These are phyloP conservation scores for Aspergillus cavernicola DNA, from an alignment of 495 filamentous ascomycete genomes.

Conservation along the genomic window DNA sequence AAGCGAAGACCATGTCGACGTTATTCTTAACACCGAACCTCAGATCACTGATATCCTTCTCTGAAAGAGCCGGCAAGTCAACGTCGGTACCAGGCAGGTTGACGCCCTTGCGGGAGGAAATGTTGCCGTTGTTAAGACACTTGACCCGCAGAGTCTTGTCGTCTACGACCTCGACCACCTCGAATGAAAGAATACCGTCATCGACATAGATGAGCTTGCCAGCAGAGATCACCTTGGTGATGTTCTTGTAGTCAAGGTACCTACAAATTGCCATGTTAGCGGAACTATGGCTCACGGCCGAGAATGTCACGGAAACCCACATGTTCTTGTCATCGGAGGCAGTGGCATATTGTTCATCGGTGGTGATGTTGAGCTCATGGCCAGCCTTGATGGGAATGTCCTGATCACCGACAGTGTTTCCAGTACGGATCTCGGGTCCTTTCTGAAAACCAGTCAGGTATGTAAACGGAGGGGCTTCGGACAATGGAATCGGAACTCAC, in stretches of 20 bases:
- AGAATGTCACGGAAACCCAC: constrained; percentile 59
- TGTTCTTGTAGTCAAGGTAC: constrained; percentile 99
- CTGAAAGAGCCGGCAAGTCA: constrained; percentile 94
- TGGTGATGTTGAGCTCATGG: constrained; percentile 86
- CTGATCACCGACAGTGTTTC: constrained; percentile 78
- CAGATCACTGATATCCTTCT: constrained; percentile 94
- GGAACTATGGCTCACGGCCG: not conserved
- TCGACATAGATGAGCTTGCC: constrained; percentile 98
- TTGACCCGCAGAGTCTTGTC: constrained; percentile 79
- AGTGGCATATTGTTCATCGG: constrained; percentile 90
- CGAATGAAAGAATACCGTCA: constrained; percentile 93
- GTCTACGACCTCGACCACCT: constrained; percentile 83
- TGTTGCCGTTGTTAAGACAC: constrained; percentile 95
- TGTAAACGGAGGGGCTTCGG: not conserved
- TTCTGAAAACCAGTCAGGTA: constrained; percentile 51
- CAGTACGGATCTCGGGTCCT: constrained; percentile 97
- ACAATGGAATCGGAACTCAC: constrained; percentile 33
- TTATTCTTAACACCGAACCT: constrained; percentile 95
- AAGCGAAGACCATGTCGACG: constrained; percentile 98
- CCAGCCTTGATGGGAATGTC: constrained; percentile 86
- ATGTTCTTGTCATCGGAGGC: constrained; percentile 85
- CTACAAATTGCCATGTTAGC: constrained; percentile 39
- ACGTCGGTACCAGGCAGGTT: constrained; percentile 98
- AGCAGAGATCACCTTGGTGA: constrained; percentile 92
- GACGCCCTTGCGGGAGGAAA: constrained; percentile 97